Conservation (phyloP, 2,329 filamentous ascomycete species). For the Beauveria varroae region DNA sequence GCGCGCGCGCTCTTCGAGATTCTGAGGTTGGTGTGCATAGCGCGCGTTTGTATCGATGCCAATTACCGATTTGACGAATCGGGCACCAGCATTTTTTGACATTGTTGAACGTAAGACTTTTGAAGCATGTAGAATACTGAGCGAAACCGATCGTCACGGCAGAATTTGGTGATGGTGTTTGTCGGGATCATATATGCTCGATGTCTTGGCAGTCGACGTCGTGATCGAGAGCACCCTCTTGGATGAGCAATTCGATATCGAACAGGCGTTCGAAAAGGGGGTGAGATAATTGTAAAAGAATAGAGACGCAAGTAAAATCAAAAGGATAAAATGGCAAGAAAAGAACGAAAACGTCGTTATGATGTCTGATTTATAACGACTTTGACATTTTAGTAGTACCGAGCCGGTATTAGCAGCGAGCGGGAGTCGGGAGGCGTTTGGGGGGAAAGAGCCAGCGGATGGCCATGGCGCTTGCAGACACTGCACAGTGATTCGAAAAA, state of each 20-base stretch:
- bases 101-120: background rate
- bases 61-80: conserved; percentile 21
- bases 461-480: background rate
- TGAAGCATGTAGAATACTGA: background rate
- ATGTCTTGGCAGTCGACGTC: background rate
- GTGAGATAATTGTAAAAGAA: background rate
- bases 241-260: background rate
- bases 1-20: conserved; percentile 20
- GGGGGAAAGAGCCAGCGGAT: conserved; percentile 1
- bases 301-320: background rate
- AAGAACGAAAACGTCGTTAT: background rate
- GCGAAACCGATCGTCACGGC: background rate
- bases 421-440: background rate
- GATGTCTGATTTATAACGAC: background rate
- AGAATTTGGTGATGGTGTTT: background rate
- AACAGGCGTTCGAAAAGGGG: background rate
- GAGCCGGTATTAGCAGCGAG: conserved; percentile 1
- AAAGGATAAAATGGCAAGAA: background rate
- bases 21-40: conserved; percentile 18
- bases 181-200: background rate
- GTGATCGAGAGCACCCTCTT: background rate
- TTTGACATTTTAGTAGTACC: background rate
- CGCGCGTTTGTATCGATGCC: conserved; percentile 25
- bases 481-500: background rate
- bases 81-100: background rate